Conservation (phyloP, 176 grass and related monocot species). For the Alopecurus myosuroides region DNA sequence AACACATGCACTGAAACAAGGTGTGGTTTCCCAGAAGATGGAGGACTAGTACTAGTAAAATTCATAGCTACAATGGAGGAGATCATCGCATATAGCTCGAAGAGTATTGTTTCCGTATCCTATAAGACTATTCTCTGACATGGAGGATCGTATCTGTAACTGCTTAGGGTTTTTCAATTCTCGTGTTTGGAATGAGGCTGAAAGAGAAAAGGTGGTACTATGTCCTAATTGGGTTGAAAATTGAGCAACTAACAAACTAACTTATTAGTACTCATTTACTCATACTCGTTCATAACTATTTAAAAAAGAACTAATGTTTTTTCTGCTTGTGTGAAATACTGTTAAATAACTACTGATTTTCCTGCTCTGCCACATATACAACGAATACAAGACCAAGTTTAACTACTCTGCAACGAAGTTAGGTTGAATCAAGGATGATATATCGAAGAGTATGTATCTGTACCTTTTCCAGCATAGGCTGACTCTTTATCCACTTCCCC, state of each 20-base stretch:
- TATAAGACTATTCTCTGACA: neutral
- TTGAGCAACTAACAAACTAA: neutral
- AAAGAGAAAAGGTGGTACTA: neutral
- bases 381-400: neutral
- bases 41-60: neutral
- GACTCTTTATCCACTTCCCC: conserved; percentile 60
- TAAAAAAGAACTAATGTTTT: neutral
- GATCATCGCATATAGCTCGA: neutral
- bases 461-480: conserved; percentile 82
- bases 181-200: neutral
- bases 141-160: neutral
- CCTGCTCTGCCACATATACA: neutral
- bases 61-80: neutral
- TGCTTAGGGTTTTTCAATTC: neutral
- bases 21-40: neutral
- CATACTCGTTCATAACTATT: neutral
- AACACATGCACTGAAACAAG: neutral
- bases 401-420: neutral
- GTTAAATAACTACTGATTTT: neutral
- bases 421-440: neutral
- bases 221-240: neutral
- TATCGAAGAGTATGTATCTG: neutral
- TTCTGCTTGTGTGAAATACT: neutral
- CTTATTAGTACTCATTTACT: neutral
- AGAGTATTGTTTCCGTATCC: neutral